These are phyloP conservation scores for Porcisia hertigi DNA, from an alignment of 208 protist species.

Conservation along the genomic window DNA sequence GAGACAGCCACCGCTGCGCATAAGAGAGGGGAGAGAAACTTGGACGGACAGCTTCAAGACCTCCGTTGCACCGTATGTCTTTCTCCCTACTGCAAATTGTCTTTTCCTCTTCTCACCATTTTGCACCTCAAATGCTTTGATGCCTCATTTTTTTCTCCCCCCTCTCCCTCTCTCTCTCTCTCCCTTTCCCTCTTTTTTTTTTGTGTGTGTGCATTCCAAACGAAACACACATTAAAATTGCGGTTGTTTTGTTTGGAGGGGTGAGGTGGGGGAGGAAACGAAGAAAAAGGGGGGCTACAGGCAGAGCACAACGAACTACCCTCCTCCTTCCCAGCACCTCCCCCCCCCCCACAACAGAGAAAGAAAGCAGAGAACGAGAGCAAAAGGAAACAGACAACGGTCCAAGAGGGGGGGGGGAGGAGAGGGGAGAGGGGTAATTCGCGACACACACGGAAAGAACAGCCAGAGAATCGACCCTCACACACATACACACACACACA, in stretches of 20 bases:
- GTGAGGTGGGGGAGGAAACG: not conserved
- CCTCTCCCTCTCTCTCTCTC: not conserved
- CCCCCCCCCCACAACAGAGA: not conserved
- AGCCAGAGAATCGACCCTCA: not conserved
- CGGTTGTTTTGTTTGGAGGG: not conserved
- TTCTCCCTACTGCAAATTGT: no score
- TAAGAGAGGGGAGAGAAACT: not conserved
- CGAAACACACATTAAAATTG: not conserved
- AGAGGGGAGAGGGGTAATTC: not conserved
- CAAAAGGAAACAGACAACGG: not conserved
- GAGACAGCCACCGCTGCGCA: not conserved
- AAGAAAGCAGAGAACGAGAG: not conserved
- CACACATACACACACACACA: not conserved
- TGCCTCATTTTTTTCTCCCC: not conserved
- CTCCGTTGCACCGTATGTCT: not conserved
- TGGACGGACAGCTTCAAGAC: not conserved
- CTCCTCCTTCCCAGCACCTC: not conserved
- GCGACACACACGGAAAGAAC: not conserved
- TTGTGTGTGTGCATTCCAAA: no score
- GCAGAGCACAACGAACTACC: not conserved
- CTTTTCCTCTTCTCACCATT: not conserved
- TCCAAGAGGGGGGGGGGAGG: not conserved
- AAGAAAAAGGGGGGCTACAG: slow-evolving; percentile 1
- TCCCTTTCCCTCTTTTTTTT: no score
- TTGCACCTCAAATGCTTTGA: not conserved